Base-by-base conservation (phyloP, 495 filamentous ascomycete genomes). In the Podospora bellae-mahoneyi region DNA sequence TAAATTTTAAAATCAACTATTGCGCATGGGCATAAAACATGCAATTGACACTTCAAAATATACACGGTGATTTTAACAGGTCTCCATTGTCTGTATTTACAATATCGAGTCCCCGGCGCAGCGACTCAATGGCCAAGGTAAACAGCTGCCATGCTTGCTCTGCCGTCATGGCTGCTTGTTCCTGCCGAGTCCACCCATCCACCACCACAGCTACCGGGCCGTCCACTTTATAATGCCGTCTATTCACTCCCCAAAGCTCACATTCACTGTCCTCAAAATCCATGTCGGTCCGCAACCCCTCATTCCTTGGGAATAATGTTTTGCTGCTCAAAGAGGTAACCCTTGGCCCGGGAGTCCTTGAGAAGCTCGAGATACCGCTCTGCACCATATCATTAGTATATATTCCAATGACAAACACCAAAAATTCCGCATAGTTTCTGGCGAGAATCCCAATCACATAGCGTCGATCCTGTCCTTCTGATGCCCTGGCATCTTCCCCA, bases 361-460 rank as follows among this genome's bases (percentile, higher is more conserved):
- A 99, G 83, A 65, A 97, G 82, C 78, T 96, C 90, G 71, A 99
- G 88, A 81, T 99, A 99, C 75, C 92, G 90, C 76, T 97, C 95
- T 99, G 73, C 62, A 68, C 7, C 26, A 5, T 7, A 10, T 4
- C 53, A 64, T 71, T 44, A 69, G 65, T 66, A 57, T 65, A 19
- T 6, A 10, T 16, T 48, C 39, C 39, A 48, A 13, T 18, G 9
- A 48, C 39, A 48, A 48, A 13, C 15, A 44, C 23, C 54, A 56
- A 55, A 55, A 53, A 10, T 48, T 48, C 44, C 13, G 9, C 1
- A 56, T 6, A 60, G 20, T 16, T 19, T 23, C 15, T 13, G 19
- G n/a, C 30, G 20, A 28, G 32, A 55, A 18, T 55, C 6, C n/a
- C 27, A 18, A 6, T 48, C 13, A 5, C 39, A 48, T 10, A 16